phyloP scores from a whole-genome alignment of 2,329 filamentous ascomycete species.

The Fusarium humuli region DNA sequence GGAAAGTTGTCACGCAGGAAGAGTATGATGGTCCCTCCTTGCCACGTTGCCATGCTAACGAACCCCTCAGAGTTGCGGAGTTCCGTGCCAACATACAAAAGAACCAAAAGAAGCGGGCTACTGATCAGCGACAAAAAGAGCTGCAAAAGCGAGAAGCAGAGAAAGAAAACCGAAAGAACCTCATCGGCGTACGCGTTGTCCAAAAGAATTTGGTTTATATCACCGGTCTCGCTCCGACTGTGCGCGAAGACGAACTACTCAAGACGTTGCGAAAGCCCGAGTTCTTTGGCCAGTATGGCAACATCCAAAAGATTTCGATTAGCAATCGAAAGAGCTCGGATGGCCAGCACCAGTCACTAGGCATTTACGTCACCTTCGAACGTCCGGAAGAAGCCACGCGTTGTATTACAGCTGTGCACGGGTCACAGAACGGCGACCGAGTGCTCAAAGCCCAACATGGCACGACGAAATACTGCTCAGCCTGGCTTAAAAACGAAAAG shows the following conservation, averaged over 20 bases:
- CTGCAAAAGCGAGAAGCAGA: slow-evolving; percentile 96
- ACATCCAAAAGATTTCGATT: slow-evolving; percentile 98
- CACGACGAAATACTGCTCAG: slow-evolving; percentile 98
- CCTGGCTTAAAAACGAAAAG: slow-evolving; percentile 92
- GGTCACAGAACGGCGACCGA: slow-evolving; percentile 89
- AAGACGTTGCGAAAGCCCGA: slow-evolving; percentile 90
- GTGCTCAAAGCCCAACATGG: slow-evolving; percentile 82
- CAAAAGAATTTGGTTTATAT: slow-evolving; percentile 99
- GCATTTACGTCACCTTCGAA: slow-evolving; percentile 98
- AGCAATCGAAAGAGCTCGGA: slow-evolving; percentile 89
- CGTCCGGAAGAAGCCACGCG: slow-evolving; percentile 88
- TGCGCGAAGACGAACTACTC: slow-evolving; percentile 90
- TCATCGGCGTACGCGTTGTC: slow-evolving; percentile 93
- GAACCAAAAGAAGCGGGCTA: slow-evolving; percentile 91
- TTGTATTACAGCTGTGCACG: slow-evolving; percentile 93
- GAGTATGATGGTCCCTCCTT: slow-evolving; percentile 72
- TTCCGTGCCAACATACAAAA: slow-evolving; percentile 84
- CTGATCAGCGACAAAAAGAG: slow-evolving; percentile 88
- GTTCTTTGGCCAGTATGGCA: slow-evolving; percentile 98
- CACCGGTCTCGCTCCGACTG: slow-evolving; percentile 90
- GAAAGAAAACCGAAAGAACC: slow-evolving; percentile 92
- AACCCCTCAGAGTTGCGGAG: slow-evolving; percentile 70
- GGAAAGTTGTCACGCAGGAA: slow-evolving; percentile 93
- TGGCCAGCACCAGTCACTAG: slow-evolving; percentile 85
- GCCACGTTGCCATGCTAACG: slow-evolving; percentile 33